A percentile compares a stretch with the other conserved stretches of the same genome.
phyloP scores from a whole-genome alignment of 192 early-diverging fungal species.

The Spinellus fusiger region DNA sequence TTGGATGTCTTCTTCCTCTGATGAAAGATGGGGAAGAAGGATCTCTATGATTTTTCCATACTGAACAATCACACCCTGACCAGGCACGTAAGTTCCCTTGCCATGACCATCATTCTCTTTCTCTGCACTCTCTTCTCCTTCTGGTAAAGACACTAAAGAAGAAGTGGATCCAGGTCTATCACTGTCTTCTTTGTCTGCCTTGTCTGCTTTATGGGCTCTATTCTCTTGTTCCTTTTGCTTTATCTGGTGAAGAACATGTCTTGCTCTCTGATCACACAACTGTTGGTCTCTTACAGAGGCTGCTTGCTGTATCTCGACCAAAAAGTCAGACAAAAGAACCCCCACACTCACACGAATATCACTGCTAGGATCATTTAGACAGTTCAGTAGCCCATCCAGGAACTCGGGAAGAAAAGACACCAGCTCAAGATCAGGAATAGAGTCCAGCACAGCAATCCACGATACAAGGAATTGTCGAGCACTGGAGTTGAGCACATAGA shows the following conservation, averaged over 20 bases:
- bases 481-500: conserved; percentile 84
- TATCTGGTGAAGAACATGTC: too few species aligned
- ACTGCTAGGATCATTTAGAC: conserved; percentile 82
- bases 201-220: neutral
- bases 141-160: neutral
- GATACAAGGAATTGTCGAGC: conserved; percentile 90
- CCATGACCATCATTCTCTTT: conserved; percentile 39
- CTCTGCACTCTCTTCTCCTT: neutral
- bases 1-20: conserved; percentile 84
- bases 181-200: neutral
- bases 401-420: conserved; percentile 90
- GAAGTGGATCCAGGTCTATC: neutral
- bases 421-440: conserved; percentile 91
- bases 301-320: conserved; percentile 81
- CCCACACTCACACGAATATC: conserved; percentile 84
- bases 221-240: conserved; percentile 1
- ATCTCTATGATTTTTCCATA: conserved; percentile 83
- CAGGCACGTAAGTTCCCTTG: conserved; percentile 63
- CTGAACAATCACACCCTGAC: conserved; percentile 74
- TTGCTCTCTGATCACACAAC: too few species aligned
- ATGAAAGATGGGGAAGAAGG: conserved; percentile 73
- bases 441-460: conserved; percentile 90
- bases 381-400: conserved; percentile 85
- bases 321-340: conserved; percentile 80
- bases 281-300: conserved; percentile 22